These are phyloP conservation scores for Aspergillus floridensis DNA, from an alignment of 2,329 filamentous ascomycete genomes.

Conservation along the genomic window DNA sequence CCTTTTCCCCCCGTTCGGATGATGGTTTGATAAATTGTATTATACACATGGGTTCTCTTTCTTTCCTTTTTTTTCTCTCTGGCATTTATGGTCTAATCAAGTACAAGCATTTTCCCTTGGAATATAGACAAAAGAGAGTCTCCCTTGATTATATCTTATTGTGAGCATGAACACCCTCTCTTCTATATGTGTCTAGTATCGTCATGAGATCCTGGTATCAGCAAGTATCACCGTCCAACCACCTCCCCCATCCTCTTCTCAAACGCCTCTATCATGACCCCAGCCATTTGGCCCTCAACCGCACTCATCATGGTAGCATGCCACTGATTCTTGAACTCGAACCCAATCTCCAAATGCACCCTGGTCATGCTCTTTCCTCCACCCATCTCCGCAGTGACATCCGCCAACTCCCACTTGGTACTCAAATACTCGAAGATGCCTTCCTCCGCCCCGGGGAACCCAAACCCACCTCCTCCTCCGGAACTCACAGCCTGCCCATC, in stretches of 20 bases:
- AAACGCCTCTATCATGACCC: conserved; percentile 89
- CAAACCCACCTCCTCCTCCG: not conserved
- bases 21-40: conserved; percentile 25
- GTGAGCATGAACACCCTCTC: not conserved
- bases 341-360: conserved; percentile 73
- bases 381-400: conserved; percentile 32
- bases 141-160: too few species aligned
- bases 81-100: conserved; percentile 17
- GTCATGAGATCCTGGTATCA: too few species aligned
- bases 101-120: not conserved
- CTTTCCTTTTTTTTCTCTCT: conserved; percentile 12
- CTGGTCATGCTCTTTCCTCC: conserved; percentile 56
- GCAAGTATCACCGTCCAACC: conserved; percentile 29
- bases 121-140: not conserved
- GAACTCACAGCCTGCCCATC: conserved; percentile 29
- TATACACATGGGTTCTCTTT: conserved; percentile 23
- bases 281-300: conserved; percentile 79
- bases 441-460: conserved; percentile 46
- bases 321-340: conserved; percentile 83
- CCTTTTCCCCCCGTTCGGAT: not conserved
- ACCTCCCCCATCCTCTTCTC: conserved; percentile 71
- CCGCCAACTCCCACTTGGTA: conserved; percentile 42
- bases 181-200: not conserved
- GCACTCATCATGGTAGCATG: conserved; percentile 79
- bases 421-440: conserved; percentile 47